Base-by-base conservation (phyloP, 805 yeast species). In the Cyberlindnera veronae region DNA sequence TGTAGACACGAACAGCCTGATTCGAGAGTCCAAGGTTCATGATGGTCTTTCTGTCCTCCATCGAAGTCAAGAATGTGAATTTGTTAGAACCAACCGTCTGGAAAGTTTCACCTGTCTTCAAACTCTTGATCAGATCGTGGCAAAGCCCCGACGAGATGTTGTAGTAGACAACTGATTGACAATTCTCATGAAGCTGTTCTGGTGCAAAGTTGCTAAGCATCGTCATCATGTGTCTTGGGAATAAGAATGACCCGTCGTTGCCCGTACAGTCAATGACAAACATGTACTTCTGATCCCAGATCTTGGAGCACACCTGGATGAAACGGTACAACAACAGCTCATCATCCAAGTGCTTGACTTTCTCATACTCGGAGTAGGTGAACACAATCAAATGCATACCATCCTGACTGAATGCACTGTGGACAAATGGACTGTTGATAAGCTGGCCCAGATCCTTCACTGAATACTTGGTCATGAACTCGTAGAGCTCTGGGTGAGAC, bases 211-310 rank as follows among this genome's bases (percentile, higher is more conserved):
- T 62, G 11, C 63, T 60, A 10, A 78, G 48, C 7, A 74, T 49
- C 0, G 54, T 42, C 32, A 68, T 55, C 34, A 73, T 64, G 8
- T 58, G 51, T 28, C 47, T 42, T 13, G 60, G 58, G 21, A 61
- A 45, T 2, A 55, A 29, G 10, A 51, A 48, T 3, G 43, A 31
- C 9, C 62, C 63, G 22, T 67, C 58, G 54, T 72, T 79, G 11
- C 79, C 81, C 0, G 95, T 84, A 49, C 85, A 78, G 58, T 88
- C 95, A 43, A 77, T 50, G 6, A 87, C 74, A 36, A 80, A 44
- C 44, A 77, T 75, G 56, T 72, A 85, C 41, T 76, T 77, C 23
- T 76, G 70, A 16, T 80, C 78, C 90, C 95, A 83, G 19, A 85
- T 70, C 54, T 81, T 83, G 38, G 82, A 74, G 14, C 81, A 74